Evolutionary conservation across 352 stramenopile species (phyloP).

Genomic region (Phytopythium chamaehyphon): DNA sequence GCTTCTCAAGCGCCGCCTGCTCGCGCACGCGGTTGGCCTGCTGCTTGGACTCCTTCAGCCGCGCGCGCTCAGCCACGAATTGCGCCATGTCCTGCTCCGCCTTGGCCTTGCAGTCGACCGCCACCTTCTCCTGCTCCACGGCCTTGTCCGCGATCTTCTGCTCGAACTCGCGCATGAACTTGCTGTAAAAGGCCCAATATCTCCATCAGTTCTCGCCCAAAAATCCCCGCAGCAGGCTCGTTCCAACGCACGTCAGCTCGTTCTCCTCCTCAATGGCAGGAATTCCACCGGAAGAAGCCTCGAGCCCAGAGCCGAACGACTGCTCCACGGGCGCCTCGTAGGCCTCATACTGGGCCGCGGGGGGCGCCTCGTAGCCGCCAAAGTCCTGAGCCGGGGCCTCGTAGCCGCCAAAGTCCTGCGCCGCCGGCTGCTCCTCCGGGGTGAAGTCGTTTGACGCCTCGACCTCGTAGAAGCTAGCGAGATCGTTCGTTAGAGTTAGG

Average conservation of each 20-base stretch:
- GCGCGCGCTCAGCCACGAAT: constrained; percentile 82
- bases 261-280: constrained; percentile 64
- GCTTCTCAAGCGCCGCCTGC: constrained; percentile 93
- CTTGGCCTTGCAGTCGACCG: constrained; percentile 67
- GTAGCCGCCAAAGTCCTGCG: constrained; percentile 13
- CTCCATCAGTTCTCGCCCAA: background rate
- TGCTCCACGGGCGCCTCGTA: constrained; percentile 18
- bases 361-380: constrained; percentile 8
- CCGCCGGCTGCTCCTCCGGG: constrained; percentile 10
- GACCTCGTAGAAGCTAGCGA: constrained; percentile 63
- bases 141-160: constrained; percentile 64
- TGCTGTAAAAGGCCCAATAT: too few relatives aligned
- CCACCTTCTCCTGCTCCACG: constrained; percentile 69
- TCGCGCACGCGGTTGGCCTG: constrained; percentile 91
- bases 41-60: constrained; percentile 89
- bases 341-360: constrained; percentile 12
- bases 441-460: constrained; percentile 24
- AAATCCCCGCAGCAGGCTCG: background rate
- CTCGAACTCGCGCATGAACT: constrained; percentile 73
- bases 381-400: constrained; percentile 8
- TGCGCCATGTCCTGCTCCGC: constrained; percentile 62
- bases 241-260: constrained; percentile 59
- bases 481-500: too few relatives aligned
- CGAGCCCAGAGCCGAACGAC: constrained; percentile 9
- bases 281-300: constrained; percentile 11